Percentiles rank a stretch among this genome's conserved stretches.
Evolutionary conservation across 768 basidiomycete genomes (phyloP).

Genomic region (Tricholoma sp.): DNA sequence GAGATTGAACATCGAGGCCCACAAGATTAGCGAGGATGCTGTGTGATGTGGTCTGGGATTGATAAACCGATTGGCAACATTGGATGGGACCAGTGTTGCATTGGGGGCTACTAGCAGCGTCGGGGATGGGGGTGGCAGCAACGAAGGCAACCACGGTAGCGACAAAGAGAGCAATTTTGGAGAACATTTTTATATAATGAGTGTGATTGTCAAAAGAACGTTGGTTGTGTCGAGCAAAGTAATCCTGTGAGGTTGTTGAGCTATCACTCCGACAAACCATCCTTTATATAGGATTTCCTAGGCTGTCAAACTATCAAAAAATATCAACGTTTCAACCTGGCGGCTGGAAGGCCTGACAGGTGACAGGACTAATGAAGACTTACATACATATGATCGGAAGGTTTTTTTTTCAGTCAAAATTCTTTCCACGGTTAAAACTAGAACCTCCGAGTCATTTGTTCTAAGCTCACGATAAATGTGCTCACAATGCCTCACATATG

Average conservation of each 20-base stretch:
- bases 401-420: too few species aligned
- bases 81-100: slow-evolving; percentile 2
- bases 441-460: too few species aligned
- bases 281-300: too few species aligned
- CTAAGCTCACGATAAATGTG: too few species aligned
- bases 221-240: neutral
- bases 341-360: too few species aligned
- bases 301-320: too few species aligned
- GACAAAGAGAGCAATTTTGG: neutral
- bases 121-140: neutral
- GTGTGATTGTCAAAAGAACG: neutral
- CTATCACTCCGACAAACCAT: too few species aligned
- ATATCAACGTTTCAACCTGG: too few species aligned
- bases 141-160: neutral
- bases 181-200: neutral
- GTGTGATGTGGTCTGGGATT: neutral
- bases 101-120: neutral
- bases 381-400: too few species aligned
- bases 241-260: neutral
- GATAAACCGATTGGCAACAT: neutral
- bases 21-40: neutral
- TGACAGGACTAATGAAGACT: too few species aligned
- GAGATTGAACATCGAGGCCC: neutral
- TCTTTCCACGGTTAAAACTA: too few species aligned
- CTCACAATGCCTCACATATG: too few species aligned